A percentile compares a stretch with the other conserved stretches of the same genome.
Evolutionary conservation across 805 yeast species (phyloP).

Genomic region (Starmerella powellii): DNA sequence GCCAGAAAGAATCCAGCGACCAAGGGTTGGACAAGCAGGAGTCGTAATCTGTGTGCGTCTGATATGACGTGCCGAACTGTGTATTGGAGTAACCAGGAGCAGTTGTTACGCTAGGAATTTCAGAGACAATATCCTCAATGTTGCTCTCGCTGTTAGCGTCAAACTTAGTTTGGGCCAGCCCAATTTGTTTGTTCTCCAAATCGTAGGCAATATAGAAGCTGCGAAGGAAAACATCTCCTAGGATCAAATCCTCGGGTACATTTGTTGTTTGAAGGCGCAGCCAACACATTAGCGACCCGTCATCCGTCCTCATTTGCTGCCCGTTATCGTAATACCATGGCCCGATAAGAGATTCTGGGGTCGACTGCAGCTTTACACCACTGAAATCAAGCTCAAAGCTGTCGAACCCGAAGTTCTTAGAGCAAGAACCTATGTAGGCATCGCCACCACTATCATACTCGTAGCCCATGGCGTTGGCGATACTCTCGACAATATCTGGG

Average conservation of each 20-base stretch:
- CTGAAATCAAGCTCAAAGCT: constrained; percentile 38
- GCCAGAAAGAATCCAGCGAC: no score
- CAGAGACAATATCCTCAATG: constrained; percentile 15
- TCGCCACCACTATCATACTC: constrained; percentile 35
- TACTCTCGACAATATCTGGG: constrained; percentile 19
- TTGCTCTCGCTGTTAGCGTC: constrained; percentile 20
- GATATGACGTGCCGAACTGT: background rate
- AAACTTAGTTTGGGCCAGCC: constrained; percentile 41
- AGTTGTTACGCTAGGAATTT: constrained; percentile 11
- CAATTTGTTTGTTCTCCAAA: constrained; percentile 42
- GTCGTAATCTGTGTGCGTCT: background rate
- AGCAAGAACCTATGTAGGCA: constrained; percentile 29
- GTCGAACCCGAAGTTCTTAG: constrained; percentile 12
- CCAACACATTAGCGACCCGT: constrained; percentile 15
- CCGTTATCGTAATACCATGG: constrained; percentile 1
- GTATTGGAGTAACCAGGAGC: constrained; percentile 13
- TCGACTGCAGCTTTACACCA: constrained; percentile 39
- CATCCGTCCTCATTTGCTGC: no score
- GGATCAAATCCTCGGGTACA: constrained; percentile 23
- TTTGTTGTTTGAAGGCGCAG: background rate
- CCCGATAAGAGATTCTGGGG: constrained; percentile 22
- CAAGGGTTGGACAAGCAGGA: no score
- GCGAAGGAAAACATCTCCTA: constrained; percentile 57
- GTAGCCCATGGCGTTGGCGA: constrained; percentile 28
- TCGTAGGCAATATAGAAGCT: constrained; percentile 57